Evolutionary conservation across 768 basidiomycete species (phyloP).

Genomic region (Amanita brunnescens): DNA sequence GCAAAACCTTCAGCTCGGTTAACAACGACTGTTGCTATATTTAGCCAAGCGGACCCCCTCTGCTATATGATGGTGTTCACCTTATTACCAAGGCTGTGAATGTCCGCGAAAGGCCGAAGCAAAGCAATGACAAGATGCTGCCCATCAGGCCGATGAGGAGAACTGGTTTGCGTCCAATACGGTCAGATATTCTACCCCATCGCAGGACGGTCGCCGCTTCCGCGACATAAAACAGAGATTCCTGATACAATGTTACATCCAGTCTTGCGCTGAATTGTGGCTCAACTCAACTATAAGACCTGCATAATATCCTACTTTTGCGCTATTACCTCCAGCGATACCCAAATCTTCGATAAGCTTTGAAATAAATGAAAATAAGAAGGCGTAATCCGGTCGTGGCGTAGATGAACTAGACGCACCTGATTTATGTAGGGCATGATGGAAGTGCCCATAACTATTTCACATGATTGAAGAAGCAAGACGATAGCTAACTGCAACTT

Average conservation of each 20-base stretch:
- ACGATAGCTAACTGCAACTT: constrained; percentile 40
- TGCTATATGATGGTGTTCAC: constrained; percentile 19
- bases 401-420: background rate
- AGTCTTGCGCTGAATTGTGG: background rate
- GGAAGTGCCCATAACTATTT: constrained; percentile 12
- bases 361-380: background rate
- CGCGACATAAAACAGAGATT: constrained; percentile 53
- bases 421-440: constrained; percentile 6
- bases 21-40: constrained; percentile 43
- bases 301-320: constrained; percentile 62
- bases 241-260: constrained; percentile 22
- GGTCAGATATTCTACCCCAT: constrained; percentile 58
- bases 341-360: constrained; percentile 55
- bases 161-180: constrained; percentile 52
- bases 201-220: constrained; percentile 51
- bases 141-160: constrained; percentile 47
- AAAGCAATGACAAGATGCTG: constrained; percentile 40
- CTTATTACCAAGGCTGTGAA: constrained; percentile 49
- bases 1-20: no score
- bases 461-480: constrained; percentile 39
- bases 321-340: constrained; percentile 53
- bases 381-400: no score
- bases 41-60: background rate
- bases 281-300: constrained; percentile 39
- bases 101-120: constrained; percentile 54